Evolutionary conservation across 225 moss, liverwort and hornwort genomes (phyloP).

Genomic region (Pseudisothecium myosuroides): DNA sequence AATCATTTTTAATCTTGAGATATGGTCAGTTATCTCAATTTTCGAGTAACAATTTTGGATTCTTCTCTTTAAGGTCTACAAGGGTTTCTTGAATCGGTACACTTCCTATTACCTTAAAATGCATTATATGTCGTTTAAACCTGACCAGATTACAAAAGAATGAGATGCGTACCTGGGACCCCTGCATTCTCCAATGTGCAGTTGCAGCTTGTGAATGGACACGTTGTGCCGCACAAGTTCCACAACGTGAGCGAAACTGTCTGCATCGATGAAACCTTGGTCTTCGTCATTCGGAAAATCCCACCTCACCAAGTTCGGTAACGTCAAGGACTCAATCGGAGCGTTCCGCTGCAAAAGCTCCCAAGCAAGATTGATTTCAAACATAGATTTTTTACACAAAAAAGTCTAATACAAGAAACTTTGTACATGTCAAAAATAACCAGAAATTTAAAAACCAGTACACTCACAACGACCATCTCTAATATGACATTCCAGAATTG

Average conservation of each 20-base stretch:
- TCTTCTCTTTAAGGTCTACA: not conserved
- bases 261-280: not conserved
- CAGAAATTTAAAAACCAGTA: not conserved
- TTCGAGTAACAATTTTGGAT: not conserved
- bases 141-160: not conserved
- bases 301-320: not conserved
- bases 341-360: not conserved
- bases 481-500: not conserved
- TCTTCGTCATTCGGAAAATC: not conserved
- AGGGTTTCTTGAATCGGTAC: not conserved
- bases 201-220: not conserved
- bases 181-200: slow-evolving; percentile 1
- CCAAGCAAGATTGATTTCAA: not conserved
- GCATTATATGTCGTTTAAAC: not conserved
- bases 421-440: not conserved
- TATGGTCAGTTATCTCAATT: not conserved
- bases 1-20: not conserved
- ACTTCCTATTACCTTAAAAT: not conserved
- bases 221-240: not conserved
- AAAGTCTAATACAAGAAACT: not conserved
- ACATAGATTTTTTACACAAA: not conserved
- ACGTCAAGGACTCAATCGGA: not conserved
- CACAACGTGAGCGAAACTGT: not conserved
- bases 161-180: not conserved
- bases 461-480: not conserved